A percentile compares a stretch with the other conserved stretches of the same genome.
Conservation (phyloP, 2,329 filamentous ascomycete genomes). For the Penicillium sp. region DNA sequence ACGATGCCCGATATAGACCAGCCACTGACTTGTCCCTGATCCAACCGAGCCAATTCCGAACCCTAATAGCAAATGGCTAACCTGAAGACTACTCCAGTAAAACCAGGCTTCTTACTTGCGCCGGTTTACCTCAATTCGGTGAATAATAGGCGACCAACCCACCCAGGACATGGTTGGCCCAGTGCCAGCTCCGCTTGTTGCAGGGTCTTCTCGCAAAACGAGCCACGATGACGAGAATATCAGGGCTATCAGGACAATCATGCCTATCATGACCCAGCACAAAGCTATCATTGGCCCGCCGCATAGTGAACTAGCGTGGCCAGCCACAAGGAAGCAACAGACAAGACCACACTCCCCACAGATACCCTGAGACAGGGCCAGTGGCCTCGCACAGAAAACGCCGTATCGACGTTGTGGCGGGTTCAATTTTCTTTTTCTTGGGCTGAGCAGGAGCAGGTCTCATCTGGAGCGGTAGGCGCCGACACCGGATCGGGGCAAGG, state of each 20-base stretch:
- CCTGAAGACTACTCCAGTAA: neutral
- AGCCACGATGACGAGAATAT: neutral
- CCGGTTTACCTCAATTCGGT: neutral
- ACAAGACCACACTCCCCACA: conserved; percentile 2
- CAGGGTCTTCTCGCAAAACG: neutral
- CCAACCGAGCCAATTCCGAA: neutral
- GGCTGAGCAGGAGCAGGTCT: neutral
- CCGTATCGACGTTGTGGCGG: conserved; percentile 5
- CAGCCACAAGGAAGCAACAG: conserved; percentile 12
- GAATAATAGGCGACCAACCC: neutral
- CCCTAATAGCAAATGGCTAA: neutral
- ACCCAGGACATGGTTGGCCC: neutral
- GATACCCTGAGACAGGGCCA: conserved; percentile 25
- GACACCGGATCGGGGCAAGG: neutral
- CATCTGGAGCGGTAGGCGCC: conserved; percentile 8
- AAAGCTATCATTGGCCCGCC: conserved; percentile 1
- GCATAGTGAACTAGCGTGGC: neutral
- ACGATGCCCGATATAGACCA: neutral
- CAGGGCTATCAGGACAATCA: neutral
- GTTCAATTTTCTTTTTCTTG: neutral
- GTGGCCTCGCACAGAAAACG: conserved; percentile 12
- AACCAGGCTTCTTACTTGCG: neutral
- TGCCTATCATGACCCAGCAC: neutral
- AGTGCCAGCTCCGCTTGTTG: neutral
- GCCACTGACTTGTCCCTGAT: neutral